These are phyloP conservation scores for Chlamydomonas sphaeroides DNA, from an alignment of 139 green algal species.

Conservation along the genomic window DNA sequence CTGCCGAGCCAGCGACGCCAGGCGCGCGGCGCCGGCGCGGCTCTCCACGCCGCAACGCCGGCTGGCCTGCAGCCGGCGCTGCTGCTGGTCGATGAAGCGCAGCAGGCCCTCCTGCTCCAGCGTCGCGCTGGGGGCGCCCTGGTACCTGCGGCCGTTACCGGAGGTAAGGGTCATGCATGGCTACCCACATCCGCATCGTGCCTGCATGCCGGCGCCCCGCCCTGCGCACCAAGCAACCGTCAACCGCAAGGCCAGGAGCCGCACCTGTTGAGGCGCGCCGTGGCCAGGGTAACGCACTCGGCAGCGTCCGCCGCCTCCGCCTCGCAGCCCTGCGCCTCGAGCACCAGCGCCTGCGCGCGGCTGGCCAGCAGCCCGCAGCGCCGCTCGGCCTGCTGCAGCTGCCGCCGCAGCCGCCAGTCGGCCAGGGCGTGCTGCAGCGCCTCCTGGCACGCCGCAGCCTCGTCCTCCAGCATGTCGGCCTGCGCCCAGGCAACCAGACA, in stretches of 20 bases:
- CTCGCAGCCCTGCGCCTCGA: conserved; percentile 13
- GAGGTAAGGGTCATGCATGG: no score
- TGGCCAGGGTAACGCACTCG: conserved; percentile 8
- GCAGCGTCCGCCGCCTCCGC: neutral
- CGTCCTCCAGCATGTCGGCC: conserved; percentile 29
- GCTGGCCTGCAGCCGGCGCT: neutral
- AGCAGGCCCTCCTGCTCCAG: conserved; percentile 9
- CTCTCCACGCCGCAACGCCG: neutral
- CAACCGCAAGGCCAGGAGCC: no score
- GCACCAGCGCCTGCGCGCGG: neutral
- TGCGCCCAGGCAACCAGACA: neutral
- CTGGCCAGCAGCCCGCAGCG: neutral
- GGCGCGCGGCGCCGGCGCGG: neutral
- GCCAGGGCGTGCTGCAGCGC: conserved; percentile 14
- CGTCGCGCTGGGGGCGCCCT: neutral
- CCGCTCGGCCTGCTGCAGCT: neutral
- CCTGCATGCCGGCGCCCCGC: no score
- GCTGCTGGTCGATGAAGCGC: conserved; percentile 16
- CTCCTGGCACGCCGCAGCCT: conserved; percentile 9
- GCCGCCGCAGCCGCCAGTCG: conserved; percentile 12
- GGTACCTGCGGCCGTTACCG: neutral
- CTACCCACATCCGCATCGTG: no score
- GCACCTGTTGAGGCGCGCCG: neutral
- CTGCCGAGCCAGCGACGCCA: neutral
- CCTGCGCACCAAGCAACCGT: no score